phyloP scores from a whole-genome alignment of 140 eudicot genomes.

The Stevia rebaudiana region DNA sequence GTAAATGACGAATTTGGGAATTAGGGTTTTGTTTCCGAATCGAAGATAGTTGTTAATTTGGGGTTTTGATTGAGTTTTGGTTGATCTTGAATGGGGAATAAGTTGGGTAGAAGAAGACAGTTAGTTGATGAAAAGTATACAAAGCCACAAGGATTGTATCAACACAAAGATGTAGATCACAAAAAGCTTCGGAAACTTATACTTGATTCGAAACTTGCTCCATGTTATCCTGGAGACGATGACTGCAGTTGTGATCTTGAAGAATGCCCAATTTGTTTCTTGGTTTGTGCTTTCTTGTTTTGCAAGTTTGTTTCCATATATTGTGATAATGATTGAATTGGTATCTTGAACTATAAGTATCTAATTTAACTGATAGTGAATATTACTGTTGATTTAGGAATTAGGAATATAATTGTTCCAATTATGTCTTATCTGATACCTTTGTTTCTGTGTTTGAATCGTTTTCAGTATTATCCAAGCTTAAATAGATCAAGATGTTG shows the following conservation, averaged over 20 bases:
- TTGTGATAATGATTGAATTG: conserved; percentile 1
- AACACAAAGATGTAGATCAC: conserved; percentile 89
- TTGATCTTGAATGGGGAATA: conserved; percentile 73
- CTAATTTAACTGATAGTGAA: not conserved
- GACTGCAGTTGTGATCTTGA: conserved; percentile 78
- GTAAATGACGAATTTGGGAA: conserved; percentile 11
- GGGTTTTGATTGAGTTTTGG: conserved; percentile 22
- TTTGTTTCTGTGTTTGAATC: not conserved
- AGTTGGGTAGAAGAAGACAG: conserved; percentile 79
- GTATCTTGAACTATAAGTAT: not conserved
- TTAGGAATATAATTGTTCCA: not conserved
- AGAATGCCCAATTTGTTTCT: conserved; percentile 99
- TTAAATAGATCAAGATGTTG: conserved; percentile 96
- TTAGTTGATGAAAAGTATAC: conserved; percentile 96
- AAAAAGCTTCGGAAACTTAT: conserved; percentile 96
- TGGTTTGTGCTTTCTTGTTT: conserved; percentile 49
- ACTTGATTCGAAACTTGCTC: conserved; percentile 89
- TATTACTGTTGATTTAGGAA: not conserved
- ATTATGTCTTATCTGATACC: not conserved
- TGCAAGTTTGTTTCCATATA: not conserved
- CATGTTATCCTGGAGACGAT: conserved; percentile 93
- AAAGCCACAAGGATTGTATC: conserved; percentile 92
- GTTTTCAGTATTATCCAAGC: conserved; percentile 83
- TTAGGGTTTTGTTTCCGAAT: conserved; percentile 34
- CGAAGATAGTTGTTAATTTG: conserved; percentile 12